These are phyloP conservation scores for Colletotrichum scovillei DNA, from an alignment of 2,329 filamentous ascomycete species.

Conservation along the genomic window DNA sequence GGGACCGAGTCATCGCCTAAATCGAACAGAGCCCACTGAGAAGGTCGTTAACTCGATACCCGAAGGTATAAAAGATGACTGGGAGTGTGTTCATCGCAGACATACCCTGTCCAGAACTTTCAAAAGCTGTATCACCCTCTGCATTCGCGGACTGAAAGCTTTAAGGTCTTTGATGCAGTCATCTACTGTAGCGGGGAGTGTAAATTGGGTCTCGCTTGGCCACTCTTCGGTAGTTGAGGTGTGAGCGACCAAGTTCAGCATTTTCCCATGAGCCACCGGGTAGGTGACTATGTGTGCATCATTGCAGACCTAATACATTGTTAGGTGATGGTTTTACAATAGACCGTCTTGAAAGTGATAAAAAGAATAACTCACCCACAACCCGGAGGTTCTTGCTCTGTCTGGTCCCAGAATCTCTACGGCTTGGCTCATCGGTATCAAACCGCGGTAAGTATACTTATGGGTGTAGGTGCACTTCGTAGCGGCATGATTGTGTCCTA, in stretches of 20 bases:
- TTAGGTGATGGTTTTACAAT: conserved; percentile 38
- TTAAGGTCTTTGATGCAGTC: neutral
- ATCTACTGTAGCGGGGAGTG: conserved; percentile 31
- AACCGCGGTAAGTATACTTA: conserved; percentile 67
- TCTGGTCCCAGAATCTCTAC: conserved; percentile 57
- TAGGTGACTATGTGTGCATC: conserved; percentile 69
- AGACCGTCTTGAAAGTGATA: too few species aligned
- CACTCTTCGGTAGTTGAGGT: conserved; percentile 46
- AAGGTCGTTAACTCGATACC: neutral
- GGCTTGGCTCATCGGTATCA: conserved; percentile 62
- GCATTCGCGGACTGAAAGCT: neutral
- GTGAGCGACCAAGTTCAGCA: conserved; percentile 66
- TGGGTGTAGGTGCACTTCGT: conserved; percentile 58
- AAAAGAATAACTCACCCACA: conserved; percentile 67
- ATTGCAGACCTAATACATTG: conserved; percentile 49
- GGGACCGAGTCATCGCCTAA: conserved; percentile 55
- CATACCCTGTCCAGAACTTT: conserved; percentile 7
- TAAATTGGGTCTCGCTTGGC: conserved; percentile 37
- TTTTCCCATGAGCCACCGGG: conserved; percentile 64
- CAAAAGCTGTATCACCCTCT: neutral
- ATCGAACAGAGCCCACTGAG: conserved; percentile 59
- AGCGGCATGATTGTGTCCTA: conserved; percentile 54
- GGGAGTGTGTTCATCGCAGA: neutral
- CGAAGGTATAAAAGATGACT: neutral
- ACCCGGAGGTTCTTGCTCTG: conserved; percentile 50